Evolutionary conservation across 192 early-diverging fungal species (phyloP), one percentile per base, ranked within the genome.

Genomic region (Backusella liffmaniae): DNA sequence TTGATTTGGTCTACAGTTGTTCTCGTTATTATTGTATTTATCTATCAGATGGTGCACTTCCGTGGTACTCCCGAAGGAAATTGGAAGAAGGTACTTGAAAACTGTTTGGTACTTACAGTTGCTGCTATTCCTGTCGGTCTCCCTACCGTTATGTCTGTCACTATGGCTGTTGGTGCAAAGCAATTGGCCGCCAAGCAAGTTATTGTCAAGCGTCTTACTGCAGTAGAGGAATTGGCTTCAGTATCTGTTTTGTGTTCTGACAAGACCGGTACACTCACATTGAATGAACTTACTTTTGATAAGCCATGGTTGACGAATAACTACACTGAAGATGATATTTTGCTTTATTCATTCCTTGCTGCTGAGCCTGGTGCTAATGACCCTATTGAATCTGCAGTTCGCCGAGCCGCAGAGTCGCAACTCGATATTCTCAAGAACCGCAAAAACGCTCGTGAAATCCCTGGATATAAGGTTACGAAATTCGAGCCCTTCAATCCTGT

Each of bases 401-500:
- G 95, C 68, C 87, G 79, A 18, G 95, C 96, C 30, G 94, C 95
- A 49, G 88, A 94, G 81, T 82, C 84, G 16, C 85, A 84, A 46
- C 89, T 96, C 8, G 87, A 90, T n/a, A 78, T 94, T 39, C 86
- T 98, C 26, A 67, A 89, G 70, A 78, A 78, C 53, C 82, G 88
- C 18, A 76, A 84, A 62, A 78, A 79, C 37, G 26, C 62, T 12
- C 82, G 88, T 66, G 88, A 92, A 3, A 87, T 88, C 74, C 97
- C 97, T n/a, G 96, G 97, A 18, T 98, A 91, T 88, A 96, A 96
- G 82, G 93, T 96, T 37, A 94, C 91, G 41, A 87, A 86, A 26
- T 98, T 97, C 88, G 85, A 94, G 65, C 97, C 96, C 9, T 98
- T 98, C 90, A 96, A 96, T 84, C 95, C 97, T n/a, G 87, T 86